Evolutionary conservation across 1,284 basidiomycete genomes (phyloP).

Genomic region (Phylloboletellus chloephorus): DNA sequence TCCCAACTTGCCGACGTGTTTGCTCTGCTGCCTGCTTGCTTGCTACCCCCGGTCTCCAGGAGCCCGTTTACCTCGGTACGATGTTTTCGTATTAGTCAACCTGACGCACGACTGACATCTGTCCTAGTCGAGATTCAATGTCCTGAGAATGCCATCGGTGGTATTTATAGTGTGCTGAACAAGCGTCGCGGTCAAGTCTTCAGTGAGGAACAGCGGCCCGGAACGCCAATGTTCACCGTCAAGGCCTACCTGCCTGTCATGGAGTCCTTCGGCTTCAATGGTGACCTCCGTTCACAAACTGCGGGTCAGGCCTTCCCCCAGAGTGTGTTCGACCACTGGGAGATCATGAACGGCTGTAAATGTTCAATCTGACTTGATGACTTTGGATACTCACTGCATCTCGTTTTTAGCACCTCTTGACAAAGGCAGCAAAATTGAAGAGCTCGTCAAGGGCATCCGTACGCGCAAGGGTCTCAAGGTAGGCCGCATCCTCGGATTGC

Average conservation of each 20-base stretch:
- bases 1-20: conserved; percentile 94
- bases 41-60: conserved; percentile 88
- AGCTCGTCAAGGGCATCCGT: conserved; percentile 81
- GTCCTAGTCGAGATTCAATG: conserved; percentile 90
- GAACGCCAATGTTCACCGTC: conserved; percentile 99
- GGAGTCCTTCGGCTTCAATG: conserved; percentile 99
- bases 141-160: conserved; percentile 96
- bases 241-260: conserved; percentile 97
- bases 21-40: conserved; percentile 95
- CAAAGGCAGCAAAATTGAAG: conserved; percentile 87
- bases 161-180: conserved; percentile 95
- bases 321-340: conserved; percentile 91
- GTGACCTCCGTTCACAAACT: conserved; percentile 88
- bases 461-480: conserved; percentile 91
- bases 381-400: conserved; percentile 8
- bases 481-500: conserved; percentile 8
- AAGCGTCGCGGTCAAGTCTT: conserved; percentile 98
- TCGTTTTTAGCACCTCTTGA: conserved; percentile 56
- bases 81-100: neutral
- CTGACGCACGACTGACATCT: conserved; percentile 12
- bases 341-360: conserved; percentile 76
- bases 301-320: conserved; percentile 99
- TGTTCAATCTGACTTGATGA: conserved; percentile 18
- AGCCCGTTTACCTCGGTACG: conserved; percentile 90
- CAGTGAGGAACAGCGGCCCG: conserved; percentile 93